Percentiles rank a stretch among this genome's conserved stretches.
Evolutionary conservation across 371 early-diverging fungal genomes (phyloP).

Genomic region (Choanephora cucurbitarum): DNA sequence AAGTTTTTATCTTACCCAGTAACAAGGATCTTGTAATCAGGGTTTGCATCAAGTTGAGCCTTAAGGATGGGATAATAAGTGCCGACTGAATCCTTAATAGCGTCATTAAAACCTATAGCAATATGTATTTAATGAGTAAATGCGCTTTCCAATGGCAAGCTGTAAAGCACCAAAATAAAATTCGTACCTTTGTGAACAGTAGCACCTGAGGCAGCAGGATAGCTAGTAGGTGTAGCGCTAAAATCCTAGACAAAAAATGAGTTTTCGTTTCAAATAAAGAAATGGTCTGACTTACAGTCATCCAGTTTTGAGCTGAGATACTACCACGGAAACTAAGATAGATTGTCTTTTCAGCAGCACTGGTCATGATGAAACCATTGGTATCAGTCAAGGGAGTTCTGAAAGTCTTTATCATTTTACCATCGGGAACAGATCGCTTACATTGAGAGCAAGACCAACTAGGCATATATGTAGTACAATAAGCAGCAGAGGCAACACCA

Average conservation of each 20-base stretch:
- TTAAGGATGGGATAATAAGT: conserved; percentile 12
- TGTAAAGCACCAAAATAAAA: too few relatives aligned
- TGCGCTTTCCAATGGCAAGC: too few relatives aligned
- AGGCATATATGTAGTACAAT: conserved; percentile 11
- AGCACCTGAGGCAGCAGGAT: conserved; percentile 26
- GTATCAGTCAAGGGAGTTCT: conserved; percentile 13
- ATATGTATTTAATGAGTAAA: neutral
- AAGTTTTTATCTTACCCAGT: conserved; percentile 12
- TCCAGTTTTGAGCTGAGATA: conserved; percentile 14
- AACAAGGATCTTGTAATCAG: conserved; percentile 16
- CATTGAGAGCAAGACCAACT: conserved; percentile 27
- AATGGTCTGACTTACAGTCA: conserved; percentile 12
- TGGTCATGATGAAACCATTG: conserved; percentile 26
- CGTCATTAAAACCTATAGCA: conserved; percentile 16
- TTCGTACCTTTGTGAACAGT: conserved; percentile 19
- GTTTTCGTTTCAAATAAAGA: neutral
- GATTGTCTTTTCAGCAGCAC: conserved; percentile 19
- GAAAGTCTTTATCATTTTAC: conserved; percentile 23
- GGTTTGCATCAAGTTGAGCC: conserved; percentile 16
- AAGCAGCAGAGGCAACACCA: conserved; percentile 22
- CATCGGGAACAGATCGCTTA: conserved; percentile 17
- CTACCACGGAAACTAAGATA: conserved; percentile 31
- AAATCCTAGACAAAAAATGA: conserved; percentile 14
- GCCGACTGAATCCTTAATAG: conserved; percentile 11
- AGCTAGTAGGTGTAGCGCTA: conserved; percentile 3